Base-by-base conservation (phyloP, 352 stramenopile genomes). In the Plasmopara halstedii region DNA sequence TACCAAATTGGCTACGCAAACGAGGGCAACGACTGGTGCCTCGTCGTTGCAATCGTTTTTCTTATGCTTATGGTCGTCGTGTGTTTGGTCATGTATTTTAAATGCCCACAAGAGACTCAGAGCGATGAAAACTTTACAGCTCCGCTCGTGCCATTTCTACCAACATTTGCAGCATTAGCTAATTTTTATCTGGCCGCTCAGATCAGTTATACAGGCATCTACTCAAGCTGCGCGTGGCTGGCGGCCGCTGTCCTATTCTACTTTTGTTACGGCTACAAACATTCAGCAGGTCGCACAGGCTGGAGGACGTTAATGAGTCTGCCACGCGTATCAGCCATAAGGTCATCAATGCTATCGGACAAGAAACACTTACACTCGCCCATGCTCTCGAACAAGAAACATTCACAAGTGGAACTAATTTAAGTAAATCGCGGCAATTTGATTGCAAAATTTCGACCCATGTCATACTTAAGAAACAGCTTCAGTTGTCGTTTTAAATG, bases 151-250 rank as follows among this genome's bases (percentile, higher is more conserved):
- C 76, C 79, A 31, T 83, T 85, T 51, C 42, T 88, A 19, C 76
- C 65, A 19, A 62, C 44, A 3, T 19, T 83, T 32, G 57, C 64
- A 19, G 65, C 82, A 17, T 41, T 82, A 14, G 62, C 73, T 27
- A 77, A 88, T 50, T 91, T 79, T 46, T 88, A 88, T 53, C 39
- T 91, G 26, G 70, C 78, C 23, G 49, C 76, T 10, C 79, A 91
- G 53, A 65, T 86, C 35, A 52, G 36, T 13, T 58, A 72, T 43
- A 48, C 63, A 4, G 72, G 70, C 36, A 83, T 91, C 15, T 56
- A 51, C 13, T 64, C 67, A 35, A 69, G 67, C 27, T 64, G 64
- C n/a, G 56, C 66, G 8, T 91, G 77, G 76, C 52, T 91, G 40
- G 58, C 22, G 4, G 65, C 62, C 1, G 74, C 55, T 17, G 66